Base-by-base conservation (phyloP, 805 yeast species). In the Candida vaughaniae region DNA sequence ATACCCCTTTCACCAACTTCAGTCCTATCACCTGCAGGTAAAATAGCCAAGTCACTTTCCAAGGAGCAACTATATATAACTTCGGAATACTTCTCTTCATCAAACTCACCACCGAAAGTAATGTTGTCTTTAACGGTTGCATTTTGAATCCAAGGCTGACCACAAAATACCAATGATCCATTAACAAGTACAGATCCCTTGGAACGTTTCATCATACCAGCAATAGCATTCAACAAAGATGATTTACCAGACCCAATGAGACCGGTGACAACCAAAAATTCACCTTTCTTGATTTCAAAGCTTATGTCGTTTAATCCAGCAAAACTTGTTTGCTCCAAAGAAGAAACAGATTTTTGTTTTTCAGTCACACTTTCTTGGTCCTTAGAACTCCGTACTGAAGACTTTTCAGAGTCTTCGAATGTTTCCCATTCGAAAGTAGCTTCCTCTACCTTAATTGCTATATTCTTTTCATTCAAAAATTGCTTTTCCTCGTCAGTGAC, bases 1-100 rank as follows among this genome's bases (percentile, higher is more conserved):
- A 60, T 55, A 26, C 66, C 66, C 25, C 62, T 38, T 41, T 60
- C 64, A 39, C 66, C 66, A 38, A 60, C 53, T 42, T 60, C 64
- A 17, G 66, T 58, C 20, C 46, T 32, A 41, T 60, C 65, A 28
- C 63, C 62, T 20, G 59, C 63, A 1, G 59, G 59, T 19, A 59
- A 49, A n/a, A 48, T 44, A 22, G 53, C 55, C 29, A 59, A 48
- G 40, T 59, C 64, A 25, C 51, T 47, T 39, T 56, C 56, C 31
- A 59, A 49, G 8, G 60, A 50, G 40, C 64, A 59, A 2, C 56
- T 44, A 41, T 52, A 51, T 9, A 60, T 39, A 5, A 58, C 62
- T 8, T 47, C 41, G 6, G 49, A 45, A 39, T 61, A 61, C 16
- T 35, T 38, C 19, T 48, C 36, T 35, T 48, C 53, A 26, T 58